Base-by-base conservation (phyloP, 768 basidiomycete genomes). In the Crepidotus variabilis region DNA sequence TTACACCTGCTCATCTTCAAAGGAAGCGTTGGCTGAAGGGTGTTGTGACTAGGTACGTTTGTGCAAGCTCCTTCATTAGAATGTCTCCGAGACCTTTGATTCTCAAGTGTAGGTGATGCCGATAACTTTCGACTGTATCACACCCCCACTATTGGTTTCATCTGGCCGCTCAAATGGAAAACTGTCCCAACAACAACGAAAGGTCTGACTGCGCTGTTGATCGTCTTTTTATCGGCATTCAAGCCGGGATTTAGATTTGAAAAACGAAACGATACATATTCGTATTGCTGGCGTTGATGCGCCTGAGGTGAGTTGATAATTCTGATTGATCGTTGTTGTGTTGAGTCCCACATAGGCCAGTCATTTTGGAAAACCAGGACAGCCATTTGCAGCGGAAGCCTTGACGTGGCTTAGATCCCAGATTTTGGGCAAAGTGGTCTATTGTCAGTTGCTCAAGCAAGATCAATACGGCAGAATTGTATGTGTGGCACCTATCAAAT, bases 71-170 rank as follows among this genome's bases (percentile, higher is more conserved):
- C 24, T 11, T 13, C 14, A 9, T 47, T 36, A 45, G 33, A 28
- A 7, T 39, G 47, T 55, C 32, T 57, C 35, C 36, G 32, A 61
- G 22, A 20, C 47, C 45, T 6, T 33, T 48, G 28, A 5, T 46
- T 49, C 2, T 50, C 24, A 43, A 92, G 90, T 58, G 92, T 93
- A 51, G 90, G 90, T 2, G 92, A 94, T 64, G 85, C 81, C 11
- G 95, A 98, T 70, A 92, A 92, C 65, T 94, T 96, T 69, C 75
- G 90, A 23, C 67, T 98, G 28, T 97, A 85, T 62, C 95, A 98
- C 65, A 94, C 86, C 0, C 94, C 95, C 0, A 78, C 81, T 0
- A 66, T 90, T 23, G 88, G 90, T 33, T 74, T 77, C 49, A 62
- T 58, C 21, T 89, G 84, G 78, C 91, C 88, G 0, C 59, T 91